Conservation (phyloP, 306 rosid species). For the Rosa rugosa region DNA sequence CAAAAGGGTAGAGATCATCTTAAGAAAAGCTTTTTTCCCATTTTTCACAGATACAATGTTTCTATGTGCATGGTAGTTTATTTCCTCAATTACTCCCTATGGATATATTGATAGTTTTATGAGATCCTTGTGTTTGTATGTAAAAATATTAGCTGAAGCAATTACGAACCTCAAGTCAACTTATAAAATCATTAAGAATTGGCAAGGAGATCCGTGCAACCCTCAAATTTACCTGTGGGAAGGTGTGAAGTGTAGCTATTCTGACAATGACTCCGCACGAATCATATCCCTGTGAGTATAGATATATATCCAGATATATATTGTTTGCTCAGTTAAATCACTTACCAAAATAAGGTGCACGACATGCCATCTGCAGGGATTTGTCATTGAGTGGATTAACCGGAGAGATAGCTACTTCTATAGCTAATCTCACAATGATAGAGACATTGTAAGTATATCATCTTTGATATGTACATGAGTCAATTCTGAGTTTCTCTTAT, state of each 20-base stretch:
- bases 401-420: background rate
- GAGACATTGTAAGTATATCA: background rate
- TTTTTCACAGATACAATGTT: no score
- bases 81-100: no score
- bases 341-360: no score
- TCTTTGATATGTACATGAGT: no score
- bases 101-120: no score
- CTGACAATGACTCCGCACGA: background rate
- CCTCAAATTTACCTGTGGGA: background rate
- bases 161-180: background rate
- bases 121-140: no score
- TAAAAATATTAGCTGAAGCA: background rate
- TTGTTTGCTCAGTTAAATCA: background rate
- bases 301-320: no score
- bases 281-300: background rate
- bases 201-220: background rate
- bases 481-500: no score
- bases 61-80: no score
- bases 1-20: no score
- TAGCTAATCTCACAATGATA: background rate
- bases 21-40: no score
- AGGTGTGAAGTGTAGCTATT: background rate
- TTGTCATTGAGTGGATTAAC: background rate
- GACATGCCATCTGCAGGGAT: background rate
- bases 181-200: background rate